Conservation (phyloP, 768 basidiomycete species). For the Suillus placidus region DNA sequence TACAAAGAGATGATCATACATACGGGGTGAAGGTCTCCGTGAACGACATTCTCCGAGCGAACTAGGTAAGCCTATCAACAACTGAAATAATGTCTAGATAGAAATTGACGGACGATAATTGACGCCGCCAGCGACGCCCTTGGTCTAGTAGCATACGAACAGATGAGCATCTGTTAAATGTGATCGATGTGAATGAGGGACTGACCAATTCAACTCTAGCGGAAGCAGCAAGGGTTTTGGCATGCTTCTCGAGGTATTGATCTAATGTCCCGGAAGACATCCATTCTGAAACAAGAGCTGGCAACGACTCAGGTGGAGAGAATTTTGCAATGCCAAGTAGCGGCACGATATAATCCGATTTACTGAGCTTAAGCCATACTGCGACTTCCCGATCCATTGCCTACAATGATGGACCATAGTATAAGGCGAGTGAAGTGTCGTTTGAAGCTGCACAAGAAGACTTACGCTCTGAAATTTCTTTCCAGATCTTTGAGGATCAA, state of each 20-base stretch:
- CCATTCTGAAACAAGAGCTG: neutral
- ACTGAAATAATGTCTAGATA: neutral
- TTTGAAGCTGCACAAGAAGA: neutral
- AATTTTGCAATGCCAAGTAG: neutral
- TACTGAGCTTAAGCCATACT: neutral
- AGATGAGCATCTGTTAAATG: neutral
- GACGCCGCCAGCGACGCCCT: conserved; percentile 17
- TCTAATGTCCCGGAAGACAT: neutral
- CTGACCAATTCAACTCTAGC: neutral
- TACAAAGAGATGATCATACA: conserved; percentile 9
- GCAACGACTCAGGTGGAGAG: neutral
- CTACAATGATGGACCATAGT: neutral
- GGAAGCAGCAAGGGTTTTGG: neutral
- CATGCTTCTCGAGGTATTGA: neutral
- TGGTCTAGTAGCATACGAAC: conserved; percentile 7
- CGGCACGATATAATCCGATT: neutral
- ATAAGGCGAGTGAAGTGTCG: neutral
- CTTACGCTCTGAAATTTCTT: neutral
- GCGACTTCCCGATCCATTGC: neutral
- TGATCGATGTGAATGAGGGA: neutral
- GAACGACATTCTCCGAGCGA: conserved; percentile 15
- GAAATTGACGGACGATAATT: conserved; percentile 12
- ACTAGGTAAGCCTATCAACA: conserved; percentile 11
- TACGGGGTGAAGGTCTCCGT: conserved; percentile 20
- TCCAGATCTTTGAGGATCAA: neutral